These are phyloP conservation scores for Solanum appendiculatum DNA, from an alignment of 257 asterid genomes.

Conservation along the genomic window DNA sequence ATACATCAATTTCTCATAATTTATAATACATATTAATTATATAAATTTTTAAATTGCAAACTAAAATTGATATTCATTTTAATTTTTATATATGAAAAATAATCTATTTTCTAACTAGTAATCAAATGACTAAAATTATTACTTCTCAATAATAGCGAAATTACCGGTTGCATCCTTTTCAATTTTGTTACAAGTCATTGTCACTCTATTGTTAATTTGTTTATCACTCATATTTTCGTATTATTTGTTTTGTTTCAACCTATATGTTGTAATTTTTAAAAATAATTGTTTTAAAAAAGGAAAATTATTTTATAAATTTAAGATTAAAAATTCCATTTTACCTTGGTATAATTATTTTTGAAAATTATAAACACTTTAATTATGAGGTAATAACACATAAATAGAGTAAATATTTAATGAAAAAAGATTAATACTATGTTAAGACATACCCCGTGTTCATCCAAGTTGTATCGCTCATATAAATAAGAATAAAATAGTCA, in stretches of 20 bases:
- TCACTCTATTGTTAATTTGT: neutral
- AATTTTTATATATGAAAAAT: too few relatives aligned
- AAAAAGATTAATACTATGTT: too few relatives aligned
- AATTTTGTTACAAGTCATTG: neutral
- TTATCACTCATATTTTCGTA: neutral
- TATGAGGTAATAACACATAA: neutral
- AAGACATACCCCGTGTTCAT: too few relatives aligned
- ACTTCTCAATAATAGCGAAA: neutral
- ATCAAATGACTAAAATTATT: neutral
- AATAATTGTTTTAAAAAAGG: too few relatives aligned
- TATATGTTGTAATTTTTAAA: too few relatives aligned
- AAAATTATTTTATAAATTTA: too few relatives aligned
- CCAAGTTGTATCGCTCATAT: too few relatives aligned
- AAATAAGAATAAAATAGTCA: too few relatives aligned
- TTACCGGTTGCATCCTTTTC: neutral
- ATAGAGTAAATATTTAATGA: too few relatives aligned
- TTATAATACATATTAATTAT: too few relatives aligned
- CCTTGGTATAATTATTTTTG: too few relatives aligned
- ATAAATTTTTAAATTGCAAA: neutral
- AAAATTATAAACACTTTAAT: neutral
- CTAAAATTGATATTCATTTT: neutral
- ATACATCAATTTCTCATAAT: neutral
- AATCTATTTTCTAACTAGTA: neutral
- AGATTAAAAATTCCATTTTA: too few relatives aligned
- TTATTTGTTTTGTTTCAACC: neutral